phyloP scores from a whole-genome alignment of 192 early-diverging fungal genomes.

The Phlyctochytrium arcticum region DNA sequence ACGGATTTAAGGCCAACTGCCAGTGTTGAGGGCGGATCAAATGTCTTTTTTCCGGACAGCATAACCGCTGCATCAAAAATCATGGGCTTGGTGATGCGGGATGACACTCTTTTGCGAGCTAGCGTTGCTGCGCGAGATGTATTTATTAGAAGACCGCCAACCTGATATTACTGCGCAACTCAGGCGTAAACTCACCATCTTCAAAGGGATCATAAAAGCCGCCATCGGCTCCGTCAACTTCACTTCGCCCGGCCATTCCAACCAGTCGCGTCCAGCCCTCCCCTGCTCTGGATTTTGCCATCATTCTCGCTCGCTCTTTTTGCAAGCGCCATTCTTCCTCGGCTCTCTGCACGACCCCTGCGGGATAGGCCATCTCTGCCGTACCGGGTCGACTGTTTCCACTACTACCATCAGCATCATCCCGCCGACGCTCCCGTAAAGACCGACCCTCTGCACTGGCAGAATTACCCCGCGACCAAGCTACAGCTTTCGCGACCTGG shows the following conservation, averaged over 20 bases:
- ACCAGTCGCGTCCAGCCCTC: not conserved
- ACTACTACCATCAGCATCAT: not conserved
- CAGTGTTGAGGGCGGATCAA: not conserved
- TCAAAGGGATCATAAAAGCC: not conserved
- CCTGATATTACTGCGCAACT: too few species aligned
- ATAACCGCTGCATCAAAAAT: not conserved
- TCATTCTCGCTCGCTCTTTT: too few species aligned
- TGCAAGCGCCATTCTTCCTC: too few species aligned
- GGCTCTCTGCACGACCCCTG: not conserved
- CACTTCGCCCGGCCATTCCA: not conserved
- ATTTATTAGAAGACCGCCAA: too few species aligned
- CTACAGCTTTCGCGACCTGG: not conserved
- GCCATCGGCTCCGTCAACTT: not conserved
- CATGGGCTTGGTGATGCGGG: not conserved
- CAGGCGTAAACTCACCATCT: not conserved
- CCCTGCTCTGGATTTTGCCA: too few species aligned
- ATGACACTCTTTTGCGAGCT: not conserved
- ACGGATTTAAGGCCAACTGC: not conserved
- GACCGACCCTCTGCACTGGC: not conserved
- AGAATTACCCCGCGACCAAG: not conserved
- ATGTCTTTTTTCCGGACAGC: slow-evolving; percentile 1
- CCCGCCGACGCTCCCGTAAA: not conserved
- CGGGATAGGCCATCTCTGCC: not conserved
- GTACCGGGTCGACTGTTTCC: not conserved
- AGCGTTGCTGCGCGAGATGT: not conserved